A percentile compares a stretch with the other conserved stretches of the same genome.
Conservation (phyloP, 73 alveolate species). For the Blepharisma japonicum region DNA sequence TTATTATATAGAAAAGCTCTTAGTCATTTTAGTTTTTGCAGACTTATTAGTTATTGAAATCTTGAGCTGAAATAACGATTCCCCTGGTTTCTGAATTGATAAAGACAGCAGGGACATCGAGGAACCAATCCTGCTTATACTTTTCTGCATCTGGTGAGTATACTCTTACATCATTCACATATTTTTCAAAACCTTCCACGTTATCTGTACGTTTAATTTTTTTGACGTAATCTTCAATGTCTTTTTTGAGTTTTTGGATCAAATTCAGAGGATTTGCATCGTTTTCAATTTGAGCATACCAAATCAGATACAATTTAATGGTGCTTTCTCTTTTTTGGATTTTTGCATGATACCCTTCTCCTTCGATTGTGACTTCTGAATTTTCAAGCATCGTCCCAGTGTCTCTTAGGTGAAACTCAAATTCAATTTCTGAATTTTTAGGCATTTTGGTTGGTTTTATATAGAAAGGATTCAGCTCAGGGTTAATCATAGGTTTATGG, state of each 20-base stretch:
- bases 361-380: neutral
- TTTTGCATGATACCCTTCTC: neutral
- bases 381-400: neutral
- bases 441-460: conserved; percentile 31
- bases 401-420: conserved; percentile 6
- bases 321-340: neutral
- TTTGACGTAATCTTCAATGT: neutral
- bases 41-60: neutral
- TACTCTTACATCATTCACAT: conserved; percentile 13
- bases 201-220: neutral
- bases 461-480: neutral
- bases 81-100: neutral
- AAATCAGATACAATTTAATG: neutral
- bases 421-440: conserved; percentile 29
- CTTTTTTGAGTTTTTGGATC: neutral
- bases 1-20: too few relatives aligned
- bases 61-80: neutral
- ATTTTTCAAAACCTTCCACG: neutral
- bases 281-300: neutral
- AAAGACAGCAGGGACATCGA: neutral
- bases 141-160: neutral
- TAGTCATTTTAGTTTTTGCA: too few relatives aligned
- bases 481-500: neutral
- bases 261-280: neutral
- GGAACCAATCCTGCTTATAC: neutral